These are phyloP conservation scores for Malassezia restricta DNA, from an alignment of 1,284 basidiomycete genomes.

Conservation along the genomic window DNA sequence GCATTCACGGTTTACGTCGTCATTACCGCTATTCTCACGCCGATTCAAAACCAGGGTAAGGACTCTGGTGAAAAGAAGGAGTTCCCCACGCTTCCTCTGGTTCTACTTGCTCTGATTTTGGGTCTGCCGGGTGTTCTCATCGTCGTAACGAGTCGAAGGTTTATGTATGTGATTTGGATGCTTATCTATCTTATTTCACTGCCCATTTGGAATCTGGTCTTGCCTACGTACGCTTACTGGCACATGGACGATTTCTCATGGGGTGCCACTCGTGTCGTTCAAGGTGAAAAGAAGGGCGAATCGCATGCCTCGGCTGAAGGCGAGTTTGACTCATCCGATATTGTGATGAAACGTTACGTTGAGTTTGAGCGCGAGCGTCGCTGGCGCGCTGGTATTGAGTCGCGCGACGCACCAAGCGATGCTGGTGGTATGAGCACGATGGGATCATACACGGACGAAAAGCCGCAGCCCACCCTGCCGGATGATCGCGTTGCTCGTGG, in stretches of 20 bases:
- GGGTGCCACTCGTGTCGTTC: slow-evolving; percentile 47
- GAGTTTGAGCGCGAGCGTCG: slow-evolving; percentile 93
- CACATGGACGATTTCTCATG: slow-evolving; percentile 49
- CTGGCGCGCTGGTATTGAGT: slow-evolving; percentile 74
- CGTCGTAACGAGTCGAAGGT: slow-evolving; percentile 47
- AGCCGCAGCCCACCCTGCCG: slow-evolving; percentile 6
- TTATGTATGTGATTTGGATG: slow-evolving; percentile 49
- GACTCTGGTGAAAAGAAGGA: background rate
- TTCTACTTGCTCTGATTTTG: slow-evolving; percentile 47
- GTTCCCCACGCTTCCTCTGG: slow-evolving; percentile 37
- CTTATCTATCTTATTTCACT: slow-evolving; percentile 48
- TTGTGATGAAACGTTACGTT: slow-evolving; percentile 97
- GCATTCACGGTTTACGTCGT: slow-evolving; percentile 48
- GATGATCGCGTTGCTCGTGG: slow-evolving; percentile 13
- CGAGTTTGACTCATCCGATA: slow-evolving; percentile 86
- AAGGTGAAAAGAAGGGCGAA: slow-evolving; percentile 41
- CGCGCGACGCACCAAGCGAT: slow-evolving; percentile 62
- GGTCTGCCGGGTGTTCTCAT: slow-evolving; percentile 49
- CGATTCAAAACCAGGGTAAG: slow-evolving; percentile 6
- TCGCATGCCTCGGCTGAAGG: slow-evolving; percentile 52
- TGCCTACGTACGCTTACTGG: slow-evolving; percentile 46
- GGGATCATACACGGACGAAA: slow-evolving; percentile 23
- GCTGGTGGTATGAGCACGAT: slow-evolving; percentile 31
- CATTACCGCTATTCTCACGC: slow-evolving; percentile 35
- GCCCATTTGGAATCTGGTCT: slow-evolving; percentile 49